Evolutionary conservation across 495 filamentous ascomycete genomes (phyloP).

Genomic region (Trichoderma asperelloides): DNA sequence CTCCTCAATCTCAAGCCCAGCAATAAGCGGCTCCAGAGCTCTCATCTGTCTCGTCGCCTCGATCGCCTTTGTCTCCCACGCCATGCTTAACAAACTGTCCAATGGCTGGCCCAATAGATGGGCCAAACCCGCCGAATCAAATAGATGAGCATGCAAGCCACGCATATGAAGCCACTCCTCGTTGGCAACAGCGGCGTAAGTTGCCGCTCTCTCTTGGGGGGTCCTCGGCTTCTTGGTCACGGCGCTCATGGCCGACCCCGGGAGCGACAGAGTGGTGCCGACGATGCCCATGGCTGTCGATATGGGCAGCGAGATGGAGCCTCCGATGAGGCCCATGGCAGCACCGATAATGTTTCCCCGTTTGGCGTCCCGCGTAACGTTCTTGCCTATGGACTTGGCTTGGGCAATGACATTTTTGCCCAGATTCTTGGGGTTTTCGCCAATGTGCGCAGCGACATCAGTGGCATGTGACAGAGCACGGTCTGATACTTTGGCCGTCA

Average conservation of each 20-base stretch:
- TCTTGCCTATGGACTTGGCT: constrained; percentile 15
- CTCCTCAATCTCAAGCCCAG: constrained; percentile 12
- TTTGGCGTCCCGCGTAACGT: constrained; percentile 18
- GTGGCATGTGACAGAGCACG: constrained; percentile 24
- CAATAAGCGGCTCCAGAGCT: constrained; percentile 16
- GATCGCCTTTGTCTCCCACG: not conserved
- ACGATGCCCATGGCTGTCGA: constrained; percentile 17
- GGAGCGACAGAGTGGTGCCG: constrained; percentile 18
- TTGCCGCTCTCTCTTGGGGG: constrained; percentile 20
- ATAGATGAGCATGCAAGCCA: constrained; percentile 16
- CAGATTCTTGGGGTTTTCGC: constrained; percentile 19
- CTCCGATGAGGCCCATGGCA: constrained; percentile 17
- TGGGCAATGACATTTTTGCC: constrained; percentile 20
- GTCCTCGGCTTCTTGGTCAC: constrained; percentile 19
- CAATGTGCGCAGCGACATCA: constrained; percentile 19
- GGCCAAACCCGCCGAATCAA: constrained; percentile 19
- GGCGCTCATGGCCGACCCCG: constrained; percentile 17
- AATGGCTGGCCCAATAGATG: constrained; percentile 14
- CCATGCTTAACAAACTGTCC: constrained; percentile 12
- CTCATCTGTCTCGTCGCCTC: constrained; percentile 16
- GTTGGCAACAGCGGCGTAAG: constrained; percentile 22
- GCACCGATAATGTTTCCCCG: constrained; percentile 20
- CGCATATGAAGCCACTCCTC: constrained; percentile 20
- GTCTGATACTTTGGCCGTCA: constrained; percentile 24
- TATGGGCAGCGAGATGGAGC: constrained; percentile 18